These are phyloP conservation scores for Aspergillus sclerotiicarbonarius DNA, from an alignment of 495 filamentous ascomycete species.

Conservation along the genomic window DNA sequence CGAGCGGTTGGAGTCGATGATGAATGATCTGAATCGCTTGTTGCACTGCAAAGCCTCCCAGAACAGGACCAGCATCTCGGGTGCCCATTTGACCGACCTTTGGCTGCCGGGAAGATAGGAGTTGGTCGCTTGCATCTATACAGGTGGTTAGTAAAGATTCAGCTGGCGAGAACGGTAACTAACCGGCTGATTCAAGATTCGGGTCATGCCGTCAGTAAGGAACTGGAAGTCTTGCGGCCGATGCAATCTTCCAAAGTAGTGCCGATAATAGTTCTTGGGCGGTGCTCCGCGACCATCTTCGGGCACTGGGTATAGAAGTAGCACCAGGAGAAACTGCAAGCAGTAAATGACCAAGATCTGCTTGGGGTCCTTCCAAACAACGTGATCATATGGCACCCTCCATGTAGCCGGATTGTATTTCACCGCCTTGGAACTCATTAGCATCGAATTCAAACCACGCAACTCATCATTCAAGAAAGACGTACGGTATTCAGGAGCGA, in stretches of 20 bases:
- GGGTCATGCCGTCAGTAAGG: constrained; percentile 91
- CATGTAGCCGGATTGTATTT: constrained; percentile 96
- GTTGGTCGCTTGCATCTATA: constrained; percentile 72
- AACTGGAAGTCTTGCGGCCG: constrained; percentile 97
- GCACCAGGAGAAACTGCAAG: constrained; percentile 83
- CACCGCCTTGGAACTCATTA: constrained; percentile 59
- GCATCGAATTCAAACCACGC: no score
- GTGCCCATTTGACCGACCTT: constrained; percentile 77
- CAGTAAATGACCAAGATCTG: constrained; percentile 89
- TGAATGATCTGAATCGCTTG: constrained; percentile 93
- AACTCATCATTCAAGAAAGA: no score
- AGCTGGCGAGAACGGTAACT: background rate
- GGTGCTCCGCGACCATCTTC: constrained; percentile 59
- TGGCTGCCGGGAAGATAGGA: constrained; percentile 91
- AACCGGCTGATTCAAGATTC: constrained; percentile 86
- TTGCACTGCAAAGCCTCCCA: constrained; percentile 98
- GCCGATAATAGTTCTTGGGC: constrained; percentile 88
- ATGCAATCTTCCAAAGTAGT: constrained; percentile 89
- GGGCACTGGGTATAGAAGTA: constrained; percentile 88
- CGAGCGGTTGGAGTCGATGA: constrained; percentile 90
- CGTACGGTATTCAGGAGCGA: constrained; percentile 94
- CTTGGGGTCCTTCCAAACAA: constrained; percentile 91
- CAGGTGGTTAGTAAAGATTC: constrained; percentile 3
- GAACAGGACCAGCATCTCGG: constrained; percentile 96
- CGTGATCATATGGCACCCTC: constrained; percentile 92